Conservation (phyloP, 345 rosid genomes). For the Populus nigra region DNA sequence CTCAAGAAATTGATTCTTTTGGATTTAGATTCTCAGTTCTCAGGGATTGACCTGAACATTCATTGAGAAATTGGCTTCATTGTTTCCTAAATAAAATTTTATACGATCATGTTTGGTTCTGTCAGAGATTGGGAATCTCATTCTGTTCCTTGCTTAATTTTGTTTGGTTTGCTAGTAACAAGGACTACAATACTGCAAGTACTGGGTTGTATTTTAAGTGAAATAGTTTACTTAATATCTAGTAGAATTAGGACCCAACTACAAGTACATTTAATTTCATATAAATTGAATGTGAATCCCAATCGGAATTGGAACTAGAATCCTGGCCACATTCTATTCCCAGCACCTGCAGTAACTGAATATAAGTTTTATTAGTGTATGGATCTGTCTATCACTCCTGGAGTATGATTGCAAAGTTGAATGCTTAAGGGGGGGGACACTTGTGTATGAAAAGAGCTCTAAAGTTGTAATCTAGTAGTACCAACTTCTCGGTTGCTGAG, state of each 20-base stretch:
- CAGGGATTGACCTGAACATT: not conserved
- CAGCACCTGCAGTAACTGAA: not conserved
- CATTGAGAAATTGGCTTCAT: not conserved
- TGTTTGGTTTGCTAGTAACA: not conserved
- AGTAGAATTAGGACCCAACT: not conserved
- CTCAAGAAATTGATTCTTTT: constrained; percentile 1
- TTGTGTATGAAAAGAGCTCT: not conserved
- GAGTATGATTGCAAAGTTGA: not conserved
- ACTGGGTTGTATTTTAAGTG: not conserved
- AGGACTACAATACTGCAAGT: not conserved
- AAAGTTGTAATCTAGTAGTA: not conserved
- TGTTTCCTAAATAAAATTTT: not conserved
- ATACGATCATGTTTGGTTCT: not conserved
- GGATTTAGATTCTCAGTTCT: not conserved
- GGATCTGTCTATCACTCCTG: too few relatives aligned
- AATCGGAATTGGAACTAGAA: not conserved
- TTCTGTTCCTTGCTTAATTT: not conserved
- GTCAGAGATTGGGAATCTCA: not conserved
- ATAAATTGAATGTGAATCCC: not conserved
- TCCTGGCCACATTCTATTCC: not conserved
- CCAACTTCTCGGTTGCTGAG: not conserved
- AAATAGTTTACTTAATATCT: not conserved
- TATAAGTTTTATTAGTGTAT: too few relatives aligned
- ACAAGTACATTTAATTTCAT: not conserved
- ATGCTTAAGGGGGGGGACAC: not conserved